A percentile compares a stretch with the other conserved stretches of the same genome.
These are phyloP conservation scores for Aureobasidium sp. DNA, from an alignment of 2,329 filamentous ascomycete genomes.

Conservation along the genomic window DNA sequence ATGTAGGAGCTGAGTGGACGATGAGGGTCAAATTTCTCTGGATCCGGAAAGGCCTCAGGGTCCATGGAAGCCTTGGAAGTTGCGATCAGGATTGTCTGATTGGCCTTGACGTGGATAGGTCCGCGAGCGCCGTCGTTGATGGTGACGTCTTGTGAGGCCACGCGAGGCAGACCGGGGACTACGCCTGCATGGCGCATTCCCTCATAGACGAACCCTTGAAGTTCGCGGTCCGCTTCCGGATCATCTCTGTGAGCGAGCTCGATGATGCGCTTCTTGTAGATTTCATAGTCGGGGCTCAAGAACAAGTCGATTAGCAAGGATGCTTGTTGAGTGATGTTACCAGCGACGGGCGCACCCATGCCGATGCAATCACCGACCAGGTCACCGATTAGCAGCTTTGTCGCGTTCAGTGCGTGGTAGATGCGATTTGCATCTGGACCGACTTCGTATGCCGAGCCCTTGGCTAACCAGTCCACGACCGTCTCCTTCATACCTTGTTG, in stretches of 20 bases:
- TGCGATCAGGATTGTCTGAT: constrained; percentile 39
- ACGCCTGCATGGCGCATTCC: constrained; percentile 49
- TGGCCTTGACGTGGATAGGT: constrained; percentile 39
- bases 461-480: constrained; percentile 42
- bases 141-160: constrained; percentile 39
- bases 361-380: constrained; percentile 46
- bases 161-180: constrained; percentile 46
- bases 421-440: constrained; percentile 45
- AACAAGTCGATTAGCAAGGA: constrained; percentile 48
- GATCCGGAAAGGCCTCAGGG: constrained; percentile 35
- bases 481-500: constrained; percentile 38
- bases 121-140: constrained; percentile 43
- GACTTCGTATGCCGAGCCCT: constrained; percentile 45
- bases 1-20: constrained; percentile 34
- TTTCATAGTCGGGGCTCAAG: constrained; percentile 43
- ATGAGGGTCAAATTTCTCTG: constrained; percentile 38
- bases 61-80: constrained; percentile 40
- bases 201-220: constrained; percentile 49
- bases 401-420: constrained; percentile 44
- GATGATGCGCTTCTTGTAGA: constrained; percentile 46
- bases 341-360: constrained; percentile 44
- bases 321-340: constrained; percentile 48
- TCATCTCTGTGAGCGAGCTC: constrained; percentile 43
- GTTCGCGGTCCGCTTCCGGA: constrained; percentile 37
- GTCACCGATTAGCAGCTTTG: constrained; percentile 42